phyloP scores from a whole-genome alignment of 805 yeast species.

The Yarrowia hollandica region DNA sequence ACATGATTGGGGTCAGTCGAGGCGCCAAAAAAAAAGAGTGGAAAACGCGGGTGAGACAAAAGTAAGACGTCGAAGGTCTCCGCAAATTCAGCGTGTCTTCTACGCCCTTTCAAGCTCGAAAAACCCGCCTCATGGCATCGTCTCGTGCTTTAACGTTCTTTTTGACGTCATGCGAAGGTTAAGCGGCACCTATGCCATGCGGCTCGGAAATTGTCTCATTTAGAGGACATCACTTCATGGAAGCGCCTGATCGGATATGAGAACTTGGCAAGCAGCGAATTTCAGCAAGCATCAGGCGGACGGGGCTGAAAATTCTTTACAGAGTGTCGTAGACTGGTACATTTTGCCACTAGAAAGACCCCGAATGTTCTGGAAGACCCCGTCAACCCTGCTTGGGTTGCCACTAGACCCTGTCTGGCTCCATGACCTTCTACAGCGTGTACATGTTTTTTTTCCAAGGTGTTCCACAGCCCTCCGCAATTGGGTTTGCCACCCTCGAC shows the following conservation, averaged over 20 bases:
- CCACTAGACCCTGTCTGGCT: too few species aligned
- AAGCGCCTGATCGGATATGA: slow-evolving; percentile 25
- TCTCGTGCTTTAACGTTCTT: background rate
- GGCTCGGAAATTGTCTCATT: slow-evolving; percentile 20
- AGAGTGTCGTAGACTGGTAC: too few species aligned
- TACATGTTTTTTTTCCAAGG: background rate
- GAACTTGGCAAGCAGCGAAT: slow-evolving; percentile 5
- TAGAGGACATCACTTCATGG: background rate
- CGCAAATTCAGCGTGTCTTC: background rate
- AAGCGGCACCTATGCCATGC: slow-evolving; percentile 17
- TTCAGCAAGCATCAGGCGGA: background rate
- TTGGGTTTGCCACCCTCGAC: slow-evolving; percentile 20
- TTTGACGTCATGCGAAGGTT: slow-evolving; percentile 16
- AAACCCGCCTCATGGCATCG: background rate
- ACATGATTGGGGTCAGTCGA: background rate
- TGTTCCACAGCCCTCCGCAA: slow-evolving; percentile 6
- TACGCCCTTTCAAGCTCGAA: background rate
- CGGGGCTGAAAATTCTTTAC: too few species aligned
- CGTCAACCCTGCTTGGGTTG: too few species aligned
- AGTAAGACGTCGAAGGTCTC: too few species aligned
- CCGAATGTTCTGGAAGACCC: background rate
- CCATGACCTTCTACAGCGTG: slow-evolving; percentile 3
- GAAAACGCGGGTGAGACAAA: background rate
- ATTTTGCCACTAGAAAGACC: too few species aligned
- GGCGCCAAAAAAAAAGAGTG: background rate